Conservation (phyloP, 140 eudicot species). For the Flaveria floridana region DNA sequence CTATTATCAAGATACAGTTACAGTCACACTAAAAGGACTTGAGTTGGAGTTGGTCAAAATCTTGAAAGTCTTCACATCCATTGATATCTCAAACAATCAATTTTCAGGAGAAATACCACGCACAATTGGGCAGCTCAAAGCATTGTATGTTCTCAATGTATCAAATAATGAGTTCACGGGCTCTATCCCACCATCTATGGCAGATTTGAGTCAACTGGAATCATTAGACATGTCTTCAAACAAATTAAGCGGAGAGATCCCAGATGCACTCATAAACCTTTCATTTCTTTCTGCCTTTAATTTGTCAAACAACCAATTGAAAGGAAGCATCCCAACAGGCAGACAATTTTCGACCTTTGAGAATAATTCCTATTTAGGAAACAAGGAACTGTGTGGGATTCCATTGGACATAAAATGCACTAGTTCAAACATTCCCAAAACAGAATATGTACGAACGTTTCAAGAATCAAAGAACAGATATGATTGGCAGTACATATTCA, state of each 20-base stretch:
- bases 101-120: conserved; percentile 55
- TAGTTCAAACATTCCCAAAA: not conserved
- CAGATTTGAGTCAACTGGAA: conserved; percentile 51
- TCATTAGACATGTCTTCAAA: conserved; percentile 72
- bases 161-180: conserved; percentile 57
- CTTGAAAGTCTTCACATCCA: conserved; percentile 53
- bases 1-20: conserved; percentile 56
- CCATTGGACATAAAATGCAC: conserved; percentile 38
- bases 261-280: conserved; percentile 34
- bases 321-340: conserved; percentile 52
- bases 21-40: conserved; percentile 58
- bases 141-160: conserved; percentile 49
- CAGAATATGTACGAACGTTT: not conserved
- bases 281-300: conserved; percentile 47
- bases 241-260: conserved; percentile 53
- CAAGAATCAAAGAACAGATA: conserved; percentile 11
- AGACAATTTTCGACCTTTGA: conserved; percentile 46
- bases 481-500: conserved; percentile 53
- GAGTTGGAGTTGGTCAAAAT: conserved; percentile 65
- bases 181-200: conserved; percentile 53
- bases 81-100: conserved; percentile 54
- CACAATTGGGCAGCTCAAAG: conserved; percentile 47
- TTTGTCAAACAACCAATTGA: conserved; percentile 49
- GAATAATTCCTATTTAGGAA: conserved; percentile 42
- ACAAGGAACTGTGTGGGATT: conserved; percentile 48